Percentiles rank a stretch among this genome's conserved stretches.
These are phyloP conservation scores for Cyclotella kingstonii DNA, from an alignment of 108 stramenopile genomes.

Conservation along the genomic window DNA sequence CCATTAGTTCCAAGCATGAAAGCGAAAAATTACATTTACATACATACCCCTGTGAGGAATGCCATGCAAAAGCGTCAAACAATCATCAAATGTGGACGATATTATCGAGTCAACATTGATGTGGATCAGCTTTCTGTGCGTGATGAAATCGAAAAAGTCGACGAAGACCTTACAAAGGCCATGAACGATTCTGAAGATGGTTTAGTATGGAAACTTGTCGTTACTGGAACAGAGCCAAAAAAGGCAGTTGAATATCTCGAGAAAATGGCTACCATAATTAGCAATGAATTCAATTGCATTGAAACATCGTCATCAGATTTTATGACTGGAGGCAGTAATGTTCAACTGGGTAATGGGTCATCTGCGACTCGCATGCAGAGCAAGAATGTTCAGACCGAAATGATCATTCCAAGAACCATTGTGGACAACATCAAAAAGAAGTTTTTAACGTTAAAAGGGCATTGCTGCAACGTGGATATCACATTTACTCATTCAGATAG, in stretches of 20 bases:
- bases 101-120: slow-evolving; percentile 67
- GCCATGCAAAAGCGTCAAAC: slow-evolving; percentile 45
- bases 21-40: slow-evolving; percentile 61
- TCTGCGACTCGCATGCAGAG: slow-evolving; percentile 1
- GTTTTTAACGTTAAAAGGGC: slow-evolving; percentile 52
- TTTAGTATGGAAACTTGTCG: slow-evolving; percentile 69
- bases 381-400: slow-evolving; percentile 27
- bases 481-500: slow-evolving; percentile 73
- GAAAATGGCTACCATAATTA: slow-evolving; percentile 35
- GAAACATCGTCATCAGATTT: slow-evolving; percentile 4
- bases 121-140: slow-evolving; percentile 34
- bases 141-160: slow-evolving; percentile 40
- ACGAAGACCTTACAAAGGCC: slow-evolving; percentile 45
- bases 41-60: slow-evolving; percentile 73
- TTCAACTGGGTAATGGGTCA: slow-evolving; percentile 4
- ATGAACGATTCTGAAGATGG: slow-evolving; percentile 63
- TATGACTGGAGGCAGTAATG: background rate
- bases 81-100: slow-evolving; percentile 61
- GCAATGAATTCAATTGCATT: slow-evolving; percentile 12
- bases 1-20: slow-evolving; percentile 6
- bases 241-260: slow-evolving; percentile 62
- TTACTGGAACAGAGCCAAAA: slow-evolving; percentile 54
- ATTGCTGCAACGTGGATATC: slow-evolving; percentile 60
- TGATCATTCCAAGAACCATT: slow-evolving; percentile 70
- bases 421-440: slow-evolving; percentile 63